Percentiles rank a stretch among this genome's conserved stretches.
Evolutionary conservation across 495 filamentous ascomycete species (phyloP).

Genomic region (Glonium stellatum): DNA sequence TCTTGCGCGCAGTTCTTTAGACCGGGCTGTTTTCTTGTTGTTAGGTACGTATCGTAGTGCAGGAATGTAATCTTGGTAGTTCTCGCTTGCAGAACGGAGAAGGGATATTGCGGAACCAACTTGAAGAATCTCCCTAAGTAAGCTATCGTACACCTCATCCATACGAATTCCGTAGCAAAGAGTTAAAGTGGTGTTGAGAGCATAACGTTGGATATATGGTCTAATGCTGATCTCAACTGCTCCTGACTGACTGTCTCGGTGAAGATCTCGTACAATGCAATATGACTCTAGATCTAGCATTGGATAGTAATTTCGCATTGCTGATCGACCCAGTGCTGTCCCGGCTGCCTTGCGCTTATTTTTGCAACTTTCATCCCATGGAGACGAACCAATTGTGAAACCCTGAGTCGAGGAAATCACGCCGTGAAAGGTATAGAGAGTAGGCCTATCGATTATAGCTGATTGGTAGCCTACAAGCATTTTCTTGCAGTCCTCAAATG

Average conservation of each 20-base stretch:
- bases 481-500: constrained; percentile 54
- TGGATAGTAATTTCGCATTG: constrained; percentile 42
- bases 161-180: constrained; percentile 52
- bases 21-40: constrained; percentile 44
- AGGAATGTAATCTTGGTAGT: constrained; percentile 48
- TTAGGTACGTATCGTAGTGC: constrained; percentile 42
- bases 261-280: constrained; percentile 43
- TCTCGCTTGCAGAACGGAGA: constrained; percentile 45
- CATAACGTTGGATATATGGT: constrained; percentile 45
- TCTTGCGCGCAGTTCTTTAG: constrained; percentile 41
- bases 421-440: constrained; percentile 62
- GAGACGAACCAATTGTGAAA: constrained; percentile 63
- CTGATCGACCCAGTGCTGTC: constrained; percentile 41
- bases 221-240: constrained; percentile 37
- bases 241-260: constrained; percentile 39
- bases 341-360: constrained; percentile 47
- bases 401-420: constrained; percentile 66
- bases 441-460: constrained; percentile 59
- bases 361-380: constrained; percentile 53
- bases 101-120: constrained; percentile 46
- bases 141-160: constrained; percentile 44
- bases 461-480: constrained; percentile 62
- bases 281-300: constrained; percentile 51
- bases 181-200: constrained; percentile 47
- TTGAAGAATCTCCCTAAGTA: constrained; percentile 46